These are phyloP conservation scores for Penstemon davidsonii DNA, from an alignment of 257 asterid genomes.

Conservation along the genomic window DNA sequence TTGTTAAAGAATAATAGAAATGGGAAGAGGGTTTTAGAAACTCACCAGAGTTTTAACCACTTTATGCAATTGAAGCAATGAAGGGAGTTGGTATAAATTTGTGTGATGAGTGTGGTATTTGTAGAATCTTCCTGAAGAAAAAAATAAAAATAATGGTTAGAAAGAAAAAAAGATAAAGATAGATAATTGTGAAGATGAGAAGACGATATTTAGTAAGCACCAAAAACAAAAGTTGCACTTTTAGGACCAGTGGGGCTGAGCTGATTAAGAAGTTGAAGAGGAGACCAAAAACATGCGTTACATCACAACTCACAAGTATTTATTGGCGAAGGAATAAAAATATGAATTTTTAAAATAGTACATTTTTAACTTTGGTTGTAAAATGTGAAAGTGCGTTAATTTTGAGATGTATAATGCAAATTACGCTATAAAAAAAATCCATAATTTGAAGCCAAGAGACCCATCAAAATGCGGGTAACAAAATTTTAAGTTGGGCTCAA, in stretches of 20 bases:
- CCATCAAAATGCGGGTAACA: too few relatives aligned
- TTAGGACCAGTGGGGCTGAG: constrained; percentile 32
- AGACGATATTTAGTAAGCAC: constrained; percentile 50
- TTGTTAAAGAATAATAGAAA: background rate
- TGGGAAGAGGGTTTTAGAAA: constrained; percentile 20
- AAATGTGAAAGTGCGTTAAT: background rate
- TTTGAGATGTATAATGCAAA: too few relatives aligned
- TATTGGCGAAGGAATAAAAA: background rate
- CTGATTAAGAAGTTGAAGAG: constrained; percentile 8
- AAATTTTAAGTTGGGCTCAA: too few relatives aligned
- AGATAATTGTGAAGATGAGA: constrained; percentile 41
- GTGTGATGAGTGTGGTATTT: background rate
- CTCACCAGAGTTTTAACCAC: constrained; percentile 24
- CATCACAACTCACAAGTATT: background rate
- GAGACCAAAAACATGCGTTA: constrained; percentile 11
- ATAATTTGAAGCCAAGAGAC: too few relatives aligned
- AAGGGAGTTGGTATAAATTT: background rate
- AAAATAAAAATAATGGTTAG: background rate
- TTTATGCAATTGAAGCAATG: background rate
- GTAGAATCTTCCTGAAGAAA: background rate
- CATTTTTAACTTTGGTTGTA: background rate
- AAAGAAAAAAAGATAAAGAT: background rate
- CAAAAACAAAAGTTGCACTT: constrained; percentile 43
- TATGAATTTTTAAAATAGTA: background rate
- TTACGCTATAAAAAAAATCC: too few relatives aligned